Conservation (phyloP, 257 asterid genomes). For the Nicotiana paniculata region DNA sequence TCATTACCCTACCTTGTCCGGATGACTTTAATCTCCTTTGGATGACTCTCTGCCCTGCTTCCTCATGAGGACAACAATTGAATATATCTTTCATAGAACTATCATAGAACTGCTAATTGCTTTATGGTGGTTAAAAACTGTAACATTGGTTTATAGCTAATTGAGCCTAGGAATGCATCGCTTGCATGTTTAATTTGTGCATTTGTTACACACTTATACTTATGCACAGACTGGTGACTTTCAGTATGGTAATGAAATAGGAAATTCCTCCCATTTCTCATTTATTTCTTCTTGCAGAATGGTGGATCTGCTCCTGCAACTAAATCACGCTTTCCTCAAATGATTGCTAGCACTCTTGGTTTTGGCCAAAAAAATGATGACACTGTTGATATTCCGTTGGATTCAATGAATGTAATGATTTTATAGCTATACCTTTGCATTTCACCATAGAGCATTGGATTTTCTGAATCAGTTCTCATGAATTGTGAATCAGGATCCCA, state of each 20-base stretch:
- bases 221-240: neutral
- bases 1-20: too few relatives aligned
- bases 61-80: too few relatives aligned
- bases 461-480: constrained; percentile 8
- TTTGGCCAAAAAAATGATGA: constrained; percentile 97
- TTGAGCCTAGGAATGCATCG: too few relatives aligned
- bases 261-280: neutral
- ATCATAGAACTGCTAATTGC: too few relatives aligned
- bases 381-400: constrained; percentile 88
- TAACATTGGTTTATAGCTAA: too few relatives aligned
- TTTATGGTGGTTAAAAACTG: too few relatives aligned
- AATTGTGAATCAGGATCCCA: constrained; percentile 55
- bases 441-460: constrained; percentile 1
- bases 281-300: constrained; percentile 46
- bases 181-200: too few relatives aligned
- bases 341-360: constrained; percentile 78
- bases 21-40: too few relatives aligned
- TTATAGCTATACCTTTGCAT: neutral
- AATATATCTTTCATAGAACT: too few relatives aligned
- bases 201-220: neutral
- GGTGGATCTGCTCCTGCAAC: constrained; percentile 52
- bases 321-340: constrained; percentile 74
- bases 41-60: too few relatives aligned
- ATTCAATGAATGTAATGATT: constrained; percentile 57
- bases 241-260: neutral